Evolutionary conservation across 331 rosid genomes (phyloP).

Genomic region (Arachis monticola): DNA sequence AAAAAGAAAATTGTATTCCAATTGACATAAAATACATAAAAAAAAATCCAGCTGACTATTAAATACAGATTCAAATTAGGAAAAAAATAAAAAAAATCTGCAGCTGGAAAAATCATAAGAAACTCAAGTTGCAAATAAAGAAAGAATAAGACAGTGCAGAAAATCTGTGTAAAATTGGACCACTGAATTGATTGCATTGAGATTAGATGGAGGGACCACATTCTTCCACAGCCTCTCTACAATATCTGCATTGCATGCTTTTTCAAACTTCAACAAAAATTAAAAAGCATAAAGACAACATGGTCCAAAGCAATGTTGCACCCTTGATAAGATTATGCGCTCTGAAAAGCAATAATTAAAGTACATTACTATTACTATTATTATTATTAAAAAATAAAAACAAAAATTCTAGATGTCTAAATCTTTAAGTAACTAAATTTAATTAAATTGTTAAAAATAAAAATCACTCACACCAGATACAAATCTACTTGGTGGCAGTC

Average conservation of each 20-base stretch:
- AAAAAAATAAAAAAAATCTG: background rate
- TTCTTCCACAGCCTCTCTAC: no score
- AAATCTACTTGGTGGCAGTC: no score
- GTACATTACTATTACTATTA: background rate
- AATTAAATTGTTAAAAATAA: no score
- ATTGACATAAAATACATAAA: no score
- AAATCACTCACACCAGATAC: no score
- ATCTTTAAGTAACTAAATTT: no score
- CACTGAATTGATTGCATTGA: slow-evolving; percentile 37
- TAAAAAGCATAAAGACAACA: slow-evolving; percentile 44
- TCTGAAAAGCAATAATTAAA: slow-evolving; percentile 46
- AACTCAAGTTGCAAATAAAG: background rate
- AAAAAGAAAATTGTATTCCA: no score
- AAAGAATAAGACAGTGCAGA: background rate
- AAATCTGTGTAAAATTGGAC: background rate
- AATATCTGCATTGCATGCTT: slow-evolving; percentile 34
- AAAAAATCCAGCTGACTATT: no score
- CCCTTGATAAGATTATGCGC: slow-evolving; percentile 39
- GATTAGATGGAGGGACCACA: slow-evolving; percentile 37
- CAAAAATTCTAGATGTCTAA: no score
- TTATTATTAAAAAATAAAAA: no score
- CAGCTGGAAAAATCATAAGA: background rate
- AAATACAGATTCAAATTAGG: no score
- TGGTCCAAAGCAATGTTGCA: slow-evolving; percentile 55
- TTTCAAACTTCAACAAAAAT: slow-evolving; percentile 42